These are phyloP conservation scores for Ambrosia hybrid DNA, from an alignment of 140 eudicot genomes.

Conservation along the genomic window DNA sequence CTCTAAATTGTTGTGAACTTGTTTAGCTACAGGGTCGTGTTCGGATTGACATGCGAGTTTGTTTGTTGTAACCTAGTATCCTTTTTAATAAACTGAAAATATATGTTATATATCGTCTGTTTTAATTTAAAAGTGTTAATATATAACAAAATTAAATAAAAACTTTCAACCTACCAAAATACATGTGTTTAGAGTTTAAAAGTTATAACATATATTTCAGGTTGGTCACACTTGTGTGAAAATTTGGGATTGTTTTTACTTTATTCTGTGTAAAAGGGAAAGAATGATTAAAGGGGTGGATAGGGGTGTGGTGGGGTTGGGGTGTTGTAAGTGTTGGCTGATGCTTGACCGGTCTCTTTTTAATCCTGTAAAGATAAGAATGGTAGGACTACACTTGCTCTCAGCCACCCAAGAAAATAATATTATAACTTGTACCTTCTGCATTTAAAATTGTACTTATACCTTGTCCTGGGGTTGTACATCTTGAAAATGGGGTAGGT, in stretches of 20 bases:
- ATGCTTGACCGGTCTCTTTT: conserved; percentile 34
- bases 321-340: conserved; percentile 16
- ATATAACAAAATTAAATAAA: too few species aligned
- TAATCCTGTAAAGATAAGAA: conserved; percentile 19
- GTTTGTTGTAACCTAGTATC: too few species aligned
- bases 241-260: conserved; percentile 1
- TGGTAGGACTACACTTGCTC: conserved; percentile 31
- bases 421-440: conserved; percentile 22
- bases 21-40: too few species aligned
- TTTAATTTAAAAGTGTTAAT: too few species aligned
- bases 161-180: too few species aligned
- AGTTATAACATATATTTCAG: too few species aligned
- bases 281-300: conserved; percentile 38
- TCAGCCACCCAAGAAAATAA: conserved; percentile 3
- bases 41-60: too few species aligned
- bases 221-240: too few species aligned
- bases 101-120: too few species aligned
- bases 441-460: conserved; percentile 14
- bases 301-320: conserved; percentile 20
- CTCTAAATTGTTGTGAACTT: too few species aligned
- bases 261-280: conserved; percentile 26
- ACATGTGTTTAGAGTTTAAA: too few species aligned
- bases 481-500: conserved; percentile 11
- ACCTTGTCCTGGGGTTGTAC: neutral
- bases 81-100: too few species aligned